Evolutionary conservation across 169 alveolate genomes (phyloP).

Genomic region (Cyclospora cayetanensis): DNA sequence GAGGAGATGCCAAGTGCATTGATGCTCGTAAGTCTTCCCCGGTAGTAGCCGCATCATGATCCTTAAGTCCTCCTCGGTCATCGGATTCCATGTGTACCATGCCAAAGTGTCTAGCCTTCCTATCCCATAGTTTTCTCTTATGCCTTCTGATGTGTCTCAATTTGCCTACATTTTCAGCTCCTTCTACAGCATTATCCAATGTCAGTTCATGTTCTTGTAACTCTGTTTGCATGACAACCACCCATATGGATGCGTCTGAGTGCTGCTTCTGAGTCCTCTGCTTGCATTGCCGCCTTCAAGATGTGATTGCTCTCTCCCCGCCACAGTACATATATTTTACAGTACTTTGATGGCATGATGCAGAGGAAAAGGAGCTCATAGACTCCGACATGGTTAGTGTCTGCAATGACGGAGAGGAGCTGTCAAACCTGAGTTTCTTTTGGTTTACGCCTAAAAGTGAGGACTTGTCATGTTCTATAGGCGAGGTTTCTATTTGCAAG

Average conservation of each 20-base stretch:
- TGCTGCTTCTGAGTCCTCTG: no score
- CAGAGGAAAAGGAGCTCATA: background rate
- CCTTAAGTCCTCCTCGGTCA: background rate
- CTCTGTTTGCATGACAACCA: no score
- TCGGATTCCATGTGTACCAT: background rate
- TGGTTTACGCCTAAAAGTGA: slow-evolving; percentile 14
- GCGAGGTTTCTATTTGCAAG: background rate
- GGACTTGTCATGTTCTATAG: background rate
- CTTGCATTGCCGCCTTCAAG: no score
- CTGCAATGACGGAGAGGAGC: slow-evolving; percentile 48
- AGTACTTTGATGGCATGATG: background rate
- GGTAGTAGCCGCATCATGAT: background rate
- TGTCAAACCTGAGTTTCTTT: background rate
- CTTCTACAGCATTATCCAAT: no score
- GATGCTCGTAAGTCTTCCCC: background rate
- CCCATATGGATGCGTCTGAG: no score
- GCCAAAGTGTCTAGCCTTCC: no score
- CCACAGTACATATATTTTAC: no score
- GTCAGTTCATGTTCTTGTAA: no score
- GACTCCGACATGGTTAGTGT: background rate
- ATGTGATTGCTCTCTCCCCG: no score
- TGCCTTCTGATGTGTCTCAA: no score
- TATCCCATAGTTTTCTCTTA: no score
- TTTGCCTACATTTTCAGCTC: no score
- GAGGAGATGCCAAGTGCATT: slow-evolving; percentile 63